phyloP scores from a whole-genome alignment of 768 basidiomycete species.

The Suillus spraguei region DNA sequence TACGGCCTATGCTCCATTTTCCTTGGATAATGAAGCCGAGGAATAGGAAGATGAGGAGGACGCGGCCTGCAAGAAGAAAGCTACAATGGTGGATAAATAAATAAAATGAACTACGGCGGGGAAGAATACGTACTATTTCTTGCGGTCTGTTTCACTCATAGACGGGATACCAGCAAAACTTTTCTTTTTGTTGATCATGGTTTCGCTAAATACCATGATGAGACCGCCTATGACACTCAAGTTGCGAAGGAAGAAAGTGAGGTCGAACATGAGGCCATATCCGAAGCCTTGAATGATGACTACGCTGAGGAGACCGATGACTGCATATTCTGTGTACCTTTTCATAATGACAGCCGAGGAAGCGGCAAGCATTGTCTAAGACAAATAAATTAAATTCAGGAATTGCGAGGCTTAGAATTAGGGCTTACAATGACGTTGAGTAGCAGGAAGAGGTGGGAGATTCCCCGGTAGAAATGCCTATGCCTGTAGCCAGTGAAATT shows the following conservation, averaged over 20 bases:
- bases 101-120: background rate
- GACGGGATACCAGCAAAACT: slow-evolving; percentile 89
- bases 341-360: slow-evolving; percentile 88
- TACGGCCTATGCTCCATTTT: slow-evolving; percentile 82
- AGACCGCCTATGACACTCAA: slow-evolving; percentile 96
- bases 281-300: slow-evolving; percentile 97
- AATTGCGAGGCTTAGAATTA: background rate
- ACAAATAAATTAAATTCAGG: background rate
- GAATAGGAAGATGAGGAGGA: slow-evolving; percentile 98
- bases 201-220: slow-evolving; percentile 98
- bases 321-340: slow-evolving; percentile 85
- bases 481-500: slow-evolving; percentile 55
- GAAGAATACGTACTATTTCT: slow-evolving; percentile 82
- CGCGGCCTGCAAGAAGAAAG: slow-evolving; percentile 95
- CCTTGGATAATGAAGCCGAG: slow-evolving; percentile 96
- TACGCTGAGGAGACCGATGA: slow-evolving; percentile 86
- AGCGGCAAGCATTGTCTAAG: slow-evolving; percentile 84
- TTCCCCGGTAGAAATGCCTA: slow-evolving; percentile 92
- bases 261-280: slow-evolving; percentile 98
- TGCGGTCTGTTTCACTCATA: slow-evolving; percentile 92
- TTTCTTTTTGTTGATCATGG: slow-evolving; percentile 84
- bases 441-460: slow-evolving; percentile 91
- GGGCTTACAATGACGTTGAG: slow-evolving; percentile 86
- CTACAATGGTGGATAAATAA: slow-evolving; percentile 41
- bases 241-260: slow-evolving; percentile 99